These are phyloP conservation scores for Picea sitchensis DNA, from an alignment of 75 land plant genomes.

Conservation along the genomic window DNA sequence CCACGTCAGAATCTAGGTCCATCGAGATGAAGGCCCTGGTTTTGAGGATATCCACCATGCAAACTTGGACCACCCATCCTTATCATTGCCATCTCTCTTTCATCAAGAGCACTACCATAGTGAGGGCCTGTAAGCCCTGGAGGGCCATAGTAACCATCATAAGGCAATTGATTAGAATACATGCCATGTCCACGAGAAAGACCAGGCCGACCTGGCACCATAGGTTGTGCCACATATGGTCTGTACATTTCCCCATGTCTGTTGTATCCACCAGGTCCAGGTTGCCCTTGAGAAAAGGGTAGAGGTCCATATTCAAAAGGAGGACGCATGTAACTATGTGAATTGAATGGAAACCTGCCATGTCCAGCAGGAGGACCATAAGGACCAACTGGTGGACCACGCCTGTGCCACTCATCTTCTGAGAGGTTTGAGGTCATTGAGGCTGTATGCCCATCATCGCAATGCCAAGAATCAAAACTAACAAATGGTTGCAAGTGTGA, in stretches of 20 bases:
- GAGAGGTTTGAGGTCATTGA: slow-evolving; percentile 22
- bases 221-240: slow-evolving; percentile 48
- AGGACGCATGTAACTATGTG: slow-evolving; percentile 52
- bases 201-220: slow-evolving; percentile 36
- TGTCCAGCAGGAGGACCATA: slow-evolving; percentile 53
- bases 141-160: slow-evolving; percentile 71
- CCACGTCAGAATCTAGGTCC: slow-evolving; percentile 16
- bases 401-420: slow-evolving; percentile 57
- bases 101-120: slow-evolving; percentile 29
- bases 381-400: slow-evolving; percentile 50
- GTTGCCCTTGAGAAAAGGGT: slow-evolving; percentile 34
- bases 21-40: slow-evolving; percentile 30
- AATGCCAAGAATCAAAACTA: slow-evolving; percentile 38
- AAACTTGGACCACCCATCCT: slow-evolving; percentile 35
- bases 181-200: slow-evolving; percentile 49
- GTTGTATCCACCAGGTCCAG: slow-evolving; percentile 49
- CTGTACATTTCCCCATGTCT: slow-evolving; percentile 48
- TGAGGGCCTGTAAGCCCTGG: slow-evolving; percentile 28
- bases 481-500: slow-evolving; percentile 15
- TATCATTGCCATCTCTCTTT: slow-evolving; percentile 45
- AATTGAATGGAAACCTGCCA: slow-evolving; percentile 57
- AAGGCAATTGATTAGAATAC: slow-evolving; percentile 53
- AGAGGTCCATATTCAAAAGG: slow-evolving; percentile 32
- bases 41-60: slow-evolving; percentile 39
- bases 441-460: slow-evolving; percentile 52